Base-by-base conservation (phyloP, 164 flowering plant genomes). In the Brasenia schreberi region DNA sequence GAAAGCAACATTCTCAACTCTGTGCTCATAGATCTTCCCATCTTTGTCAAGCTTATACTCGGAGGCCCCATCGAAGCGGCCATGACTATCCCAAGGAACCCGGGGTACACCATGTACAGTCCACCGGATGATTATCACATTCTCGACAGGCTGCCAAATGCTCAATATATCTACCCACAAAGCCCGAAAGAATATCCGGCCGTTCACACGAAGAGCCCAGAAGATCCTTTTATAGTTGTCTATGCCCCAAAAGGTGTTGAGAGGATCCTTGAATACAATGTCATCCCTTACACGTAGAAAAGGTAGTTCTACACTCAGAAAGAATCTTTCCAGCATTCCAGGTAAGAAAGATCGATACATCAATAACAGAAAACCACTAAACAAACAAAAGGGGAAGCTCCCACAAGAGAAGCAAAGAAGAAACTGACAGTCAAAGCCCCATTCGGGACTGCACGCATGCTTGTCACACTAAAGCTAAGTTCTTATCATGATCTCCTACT, bases 21-120 rank as follows among this genome's bases (percentile, higher is more conserved):
- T 77, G 60, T 92, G 97, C 76, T 89, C 90, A 62, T 63, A 89
- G 18, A 92, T 92, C 74, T 89, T 92, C 18, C 97, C 97, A 68
- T 85, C 70, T 74, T 79, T 84, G 71, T 92, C 97, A 18, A 92
- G 83, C 76, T 88, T 89, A 75, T 89, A 92, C 67, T 81, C 81
- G 4, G 97, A 92, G 59, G 85, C 82, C 49, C 88, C 93, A 75
- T 92, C 90, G 76, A 87, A 92, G 10, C 89, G 84, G 52, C 93
- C 89, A 63, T 71, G 86, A 27, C 82, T 76, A 71, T 92, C 96
- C 97, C 96, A 92, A 19, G 86, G 87, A 18, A 92, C 85, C 43
- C 96, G 80, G 19, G 92, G 88, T 61, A 87, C 76, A 42, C 94
- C 96, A 66, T 84, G 88, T 63, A 85, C 79, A 7, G 87, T 86